Evolutionary conservation across 164 flowering plant species (phyloP).

Genomic region (Dillenia turbinata): DNA sequence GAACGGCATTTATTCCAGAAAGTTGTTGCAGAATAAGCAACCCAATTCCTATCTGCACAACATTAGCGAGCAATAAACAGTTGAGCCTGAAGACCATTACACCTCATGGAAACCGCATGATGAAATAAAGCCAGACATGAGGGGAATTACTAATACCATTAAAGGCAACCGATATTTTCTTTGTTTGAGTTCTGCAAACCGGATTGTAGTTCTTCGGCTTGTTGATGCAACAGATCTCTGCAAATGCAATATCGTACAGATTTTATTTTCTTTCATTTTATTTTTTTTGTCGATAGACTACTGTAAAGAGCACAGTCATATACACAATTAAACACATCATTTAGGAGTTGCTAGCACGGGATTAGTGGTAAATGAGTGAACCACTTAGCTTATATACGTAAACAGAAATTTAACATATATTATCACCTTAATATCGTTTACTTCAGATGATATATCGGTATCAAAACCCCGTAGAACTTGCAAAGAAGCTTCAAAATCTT

Average conservation of each 20-base stretch:
- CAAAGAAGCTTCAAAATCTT: slow-evolving; percentile 93
- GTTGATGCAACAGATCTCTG: slow-evolving; percentile 65
- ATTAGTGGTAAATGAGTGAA: no score
- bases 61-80: background rate
- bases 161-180: slow-evolving; percentile 65
- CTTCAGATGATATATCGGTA: slow-evolving; percentile 78
- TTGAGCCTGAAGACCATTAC: no score
- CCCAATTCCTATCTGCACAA: slow-evolving; percentile 81
- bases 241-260: background rate
- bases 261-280: no score
- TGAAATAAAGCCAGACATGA: background rate
- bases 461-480: slow-evolving; percentile 97
- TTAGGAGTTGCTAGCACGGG: no score
- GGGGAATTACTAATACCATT: slow-evolving; percentile 34
- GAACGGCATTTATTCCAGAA: slow-evolving; percentile 81
- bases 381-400: background rate
- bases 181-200: slow-evolving; percentile 54
- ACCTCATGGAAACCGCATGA: background rate
- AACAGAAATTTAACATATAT: slow-evolving; percentile 2
- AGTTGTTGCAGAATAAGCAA: slow-evolving; percentile 81
- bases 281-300: no score
- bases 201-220: slow-evolving; percentile 45
- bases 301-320: no score
- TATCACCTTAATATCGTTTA: slow-evolving; percentile 91
- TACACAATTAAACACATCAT: no score